phyloP scores from a whole-genome alignment of 1,139 yeast genomes.

The Suhomyces atakaporum region DNA sequence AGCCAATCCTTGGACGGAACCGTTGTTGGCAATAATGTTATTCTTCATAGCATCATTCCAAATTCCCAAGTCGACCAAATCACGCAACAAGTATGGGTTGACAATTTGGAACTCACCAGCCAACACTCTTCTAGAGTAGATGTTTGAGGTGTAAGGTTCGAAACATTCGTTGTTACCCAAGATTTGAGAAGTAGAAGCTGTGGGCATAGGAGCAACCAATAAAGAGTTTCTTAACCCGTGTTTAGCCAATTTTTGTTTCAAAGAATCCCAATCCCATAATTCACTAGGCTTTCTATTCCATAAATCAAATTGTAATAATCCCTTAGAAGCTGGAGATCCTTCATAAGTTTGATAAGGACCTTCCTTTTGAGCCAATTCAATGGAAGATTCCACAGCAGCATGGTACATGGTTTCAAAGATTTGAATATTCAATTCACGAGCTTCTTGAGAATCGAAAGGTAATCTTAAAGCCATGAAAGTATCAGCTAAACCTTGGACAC shows the following conservation, averaged over 20 bases:
- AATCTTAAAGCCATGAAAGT: slow-evolving; percentile 56
- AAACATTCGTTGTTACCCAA: slow-evolving; percentile 88
- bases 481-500: slow-evolving; percentile 67
- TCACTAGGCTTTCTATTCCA: slow-evolving; percentile 62
- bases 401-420: slow-evolving; percentile 64
- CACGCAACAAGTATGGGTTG: slow-evolving; percentile 78
- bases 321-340: slow-evolving; percentile 64
- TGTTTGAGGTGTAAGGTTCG: slow-evolving; percentile 88
- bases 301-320: slow-evolving; percentile 55
- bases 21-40: slow-evolving; percentile 74
- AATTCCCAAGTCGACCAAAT: slow-evolving; percentile 77
- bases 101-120: slow-evolving; percentile 91
- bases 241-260: slow-evolving; percentile 59
- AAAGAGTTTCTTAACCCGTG: slow-evolving; percentile 81
- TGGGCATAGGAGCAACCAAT: slow-evolving; percentile 91
- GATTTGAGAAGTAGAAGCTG: slow-evolving; percentile 91
- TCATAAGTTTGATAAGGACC: slow-evolving; percentile 52
- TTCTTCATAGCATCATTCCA: slow-evolving; percentile 85
- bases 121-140: slow-evolving; percentile 80
- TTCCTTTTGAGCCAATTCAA: slow-evolving; percentile 51
- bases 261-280: slow-evolving; percentile 68
- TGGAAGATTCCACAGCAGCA: slow-evolving; percentile 57
- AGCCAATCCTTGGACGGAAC: slow-evolving; percentile 80
- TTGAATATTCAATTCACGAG: slow-evolving; percentile 56
- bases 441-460: slow-evolving; percentile 60